Percentiles rank a stretch among this genome's conserved stretches.
phyloP scores from a whole-genome alignment of 2,329 filamentous ascomycete genomes.

The Didymella keratinophila region DNA sequence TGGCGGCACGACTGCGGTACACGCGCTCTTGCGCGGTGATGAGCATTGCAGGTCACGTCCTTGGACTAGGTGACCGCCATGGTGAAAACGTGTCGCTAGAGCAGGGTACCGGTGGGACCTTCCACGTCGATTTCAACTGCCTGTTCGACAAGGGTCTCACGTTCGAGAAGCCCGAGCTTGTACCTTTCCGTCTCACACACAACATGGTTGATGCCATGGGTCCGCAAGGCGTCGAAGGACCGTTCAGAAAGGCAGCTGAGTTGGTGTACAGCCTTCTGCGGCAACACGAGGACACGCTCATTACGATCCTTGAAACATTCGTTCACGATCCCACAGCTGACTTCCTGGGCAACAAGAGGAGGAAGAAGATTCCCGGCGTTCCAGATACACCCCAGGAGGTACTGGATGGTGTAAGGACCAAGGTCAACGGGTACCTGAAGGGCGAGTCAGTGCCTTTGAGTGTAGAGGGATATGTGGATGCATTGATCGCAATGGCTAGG shows the following conservation, averaged over 20 bases:
- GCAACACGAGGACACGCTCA: constrained; percentile 93
- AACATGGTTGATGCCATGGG: constrained; percentile 99
- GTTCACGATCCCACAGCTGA: constrained; percentile 97
- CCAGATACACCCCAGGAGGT: constrained; percentile 79
- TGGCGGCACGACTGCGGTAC: constrained; percentile 85
- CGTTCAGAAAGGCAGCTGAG: constrained; percentile 90
- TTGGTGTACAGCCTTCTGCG: constrained; percentile 83
- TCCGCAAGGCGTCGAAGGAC: constrained; percentile 88
- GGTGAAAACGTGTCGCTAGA: constrained; percentile 97
- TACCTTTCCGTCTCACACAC: constrained; percentile 95
- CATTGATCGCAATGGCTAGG: constrained; percentile 86
- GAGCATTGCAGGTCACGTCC: constrained; percentile 98
- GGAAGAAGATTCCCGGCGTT: constrained; percentile 61
- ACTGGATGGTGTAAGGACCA: constrained; percentile 85
- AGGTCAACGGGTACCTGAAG: constrained; percentile 82
- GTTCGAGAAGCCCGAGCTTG: constrained; percentile 91
- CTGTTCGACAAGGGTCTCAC: constrained; percentile 97
- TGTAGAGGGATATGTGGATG: constrained; percentile 97
- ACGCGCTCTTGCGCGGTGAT: constrained; percentile 96
- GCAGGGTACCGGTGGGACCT: constrained; percentile 89
- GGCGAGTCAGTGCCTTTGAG: constrained; percentile 92
- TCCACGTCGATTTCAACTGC: constrained; percentile 99
- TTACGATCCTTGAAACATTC: constrained; percentile 97
- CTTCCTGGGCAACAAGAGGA: constrained; percentile 75
- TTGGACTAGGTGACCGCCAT: constrained; percentile 92